Evolutionary conservation across 2,329 filamentous ascomycete genomes (phyloP).

Genomic region (Cercospora sp.): DNA sequence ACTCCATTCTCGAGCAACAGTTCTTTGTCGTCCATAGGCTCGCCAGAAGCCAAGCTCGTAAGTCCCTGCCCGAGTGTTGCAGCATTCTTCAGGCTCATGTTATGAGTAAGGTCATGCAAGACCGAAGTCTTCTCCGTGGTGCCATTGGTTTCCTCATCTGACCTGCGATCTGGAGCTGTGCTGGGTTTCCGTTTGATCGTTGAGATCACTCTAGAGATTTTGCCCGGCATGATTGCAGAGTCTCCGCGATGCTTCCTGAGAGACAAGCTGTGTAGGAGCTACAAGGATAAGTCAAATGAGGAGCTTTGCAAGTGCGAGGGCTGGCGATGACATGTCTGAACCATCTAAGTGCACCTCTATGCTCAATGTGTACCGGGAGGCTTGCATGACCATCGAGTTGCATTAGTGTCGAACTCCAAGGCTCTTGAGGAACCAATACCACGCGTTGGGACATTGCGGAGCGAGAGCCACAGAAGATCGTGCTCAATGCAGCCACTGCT

Average conservation of each 20-base stretch:
- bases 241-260: not conserved
- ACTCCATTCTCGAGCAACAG: constrained; percentile 55
- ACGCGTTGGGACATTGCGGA: constrained; percentile 1
- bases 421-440: not conserved
- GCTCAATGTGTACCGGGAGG: not conserved
- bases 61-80: constrained; percentile 45
- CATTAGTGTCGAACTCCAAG: constrained; percentile 7
- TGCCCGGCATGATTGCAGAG: constrained; percentile 28
- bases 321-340: constrained; percentile 3
- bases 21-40: constrained; percentile 52
- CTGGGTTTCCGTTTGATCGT: constrained; percentile 51
- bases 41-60: constrained; percentile 47
- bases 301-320: constrained; percentile 1
- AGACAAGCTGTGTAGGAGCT: not conserved
- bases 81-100: constrained; percentile 43
- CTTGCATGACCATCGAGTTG: constrained; percentile 8
- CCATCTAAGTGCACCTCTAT: not conserved
- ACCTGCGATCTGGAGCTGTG: constrained; percentile 51
- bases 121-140: constrained; percentile 44
- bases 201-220: constrained; percentile 48
- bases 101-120: constrained; percentile 44
- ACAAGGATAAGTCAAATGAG: not conserved
- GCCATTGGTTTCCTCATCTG: constrained; percentile 42
- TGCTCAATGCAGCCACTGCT: constrained; percentile 10
- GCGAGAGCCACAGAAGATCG: constrained; percentile 2